These are phyloP conservation scores for Nannizziopsis barbatae DNA, from an alignment of 2,329 filamentous ascomycete species.

Conservation along the genomic window DNA sequence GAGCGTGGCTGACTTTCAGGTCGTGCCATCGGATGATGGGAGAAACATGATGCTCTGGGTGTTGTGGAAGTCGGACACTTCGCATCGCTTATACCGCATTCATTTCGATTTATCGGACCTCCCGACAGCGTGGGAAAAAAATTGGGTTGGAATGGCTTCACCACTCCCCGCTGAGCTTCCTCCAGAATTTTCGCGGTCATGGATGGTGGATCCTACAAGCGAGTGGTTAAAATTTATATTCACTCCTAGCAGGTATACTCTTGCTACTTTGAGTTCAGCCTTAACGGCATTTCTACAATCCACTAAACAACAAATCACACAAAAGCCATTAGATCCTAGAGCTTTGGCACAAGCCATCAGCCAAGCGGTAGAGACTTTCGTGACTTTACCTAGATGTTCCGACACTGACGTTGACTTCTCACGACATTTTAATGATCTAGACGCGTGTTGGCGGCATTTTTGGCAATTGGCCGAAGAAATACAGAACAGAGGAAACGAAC, in stretches of 20 bases:
- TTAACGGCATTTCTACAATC: conserved; percentile 68
- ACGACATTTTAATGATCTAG: conserved; percentile 59
- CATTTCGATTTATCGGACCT: conserved; percentile 59
- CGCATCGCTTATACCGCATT: conserved; percentile 62
- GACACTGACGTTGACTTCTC: conserved; percentile 60
- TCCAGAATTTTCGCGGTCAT: conserved; percentile 50
- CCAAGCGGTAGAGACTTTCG: conserved; percentile 57
- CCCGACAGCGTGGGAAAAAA: conserved; percentile 49
- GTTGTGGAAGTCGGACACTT: conserved; percentile 74
- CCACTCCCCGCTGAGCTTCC: conserved; percentile 47
- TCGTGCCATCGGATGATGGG: conserved; percentile 45
- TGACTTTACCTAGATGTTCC: conserved; percentile 51
- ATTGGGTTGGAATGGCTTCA: conserved; percentile 59
- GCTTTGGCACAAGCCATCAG: conserved; percentile 66
- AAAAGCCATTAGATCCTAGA: conserved; percentile 29
- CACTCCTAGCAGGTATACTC: conserved; percentile 69
- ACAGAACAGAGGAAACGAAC: conserved; percentile 74
- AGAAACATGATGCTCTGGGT: conserved; percentile 57
- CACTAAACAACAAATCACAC: conserved; percentile 30
- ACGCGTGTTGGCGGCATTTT: conserved; percentile 80
- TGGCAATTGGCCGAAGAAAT: conserved; percentile 76
- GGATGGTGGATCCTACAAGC: conserved; percentile 61
- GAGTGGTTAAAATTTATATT: conserved; percentile 80
- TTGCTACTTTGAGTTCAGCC: conserved; percentile 69
- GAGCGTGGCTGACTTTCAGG: conserved; percentile 65